These are phyloP conservation scores for Kwoniella botswanensis DNA, from an alignment of 768 basidiomycete genomes.

Conservation along the genomic window DNA sequence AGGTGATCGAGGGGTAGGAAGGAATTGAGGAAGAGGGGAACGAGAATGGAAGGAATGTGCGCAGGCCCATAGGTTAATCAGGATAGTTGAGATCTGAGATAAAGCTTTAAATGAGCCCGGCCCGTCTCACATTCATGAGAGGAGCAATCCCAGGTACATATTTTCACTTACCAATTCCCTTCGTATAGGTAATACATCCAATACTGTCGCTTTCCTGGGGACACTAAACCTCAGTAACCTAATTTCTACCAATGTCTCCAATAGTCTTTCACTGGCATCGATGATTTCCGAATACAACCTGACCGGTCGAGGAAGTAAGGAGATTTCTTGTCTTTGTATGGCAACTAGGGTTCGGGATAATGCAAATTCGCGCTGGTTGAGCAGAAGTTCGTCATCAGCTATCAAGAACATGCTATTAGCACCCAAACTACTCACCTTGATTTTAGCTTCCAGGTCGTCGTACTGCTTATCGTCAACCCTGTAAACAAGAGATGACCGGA, in stretches of 20 bases:
- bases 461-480: constrained; percentile 39
- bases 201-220: constrained; percentile 53
- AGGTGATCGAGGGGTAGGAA: constrained; percentile 50
- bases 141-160: background rate
- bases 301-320: constrained; percentile 54
- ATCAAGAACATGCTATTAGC: background rate
- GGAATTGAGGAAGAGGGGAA: constrained; percentile 56
- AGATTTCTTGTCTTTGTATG: constrained; percentile 55
- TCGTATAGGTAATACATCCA: constrained; percentile 55
- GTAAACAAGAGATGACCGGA: constrained; percentile 53
- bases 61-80: constrained; percentile 55
- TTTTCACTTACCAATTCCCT: constrained; percentile 45
- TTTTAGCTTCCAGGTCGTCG: constrained; percentile 38
- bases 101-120: background rate
- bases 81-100: constrained; percentile 49
- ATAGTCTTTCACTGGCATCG: constrained; percentile 37
- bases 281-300: constrained; percentile 49
- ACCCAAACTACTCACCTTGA: constrained; percentile 21
- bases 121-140: background rate
- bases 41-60: constrained; percentile 54
- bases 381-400: constrained; percentile 2
- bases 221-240: constrained; percentile 50
- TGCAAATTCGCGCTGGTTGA: constrained; percentile 33
- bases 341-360: constrained; percentile 43
- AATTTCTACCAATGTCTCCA: constrained; percentile 50